Conservation (phyloP, 78 protist genomes). For the Trichosphaerium sp. region DNA sequence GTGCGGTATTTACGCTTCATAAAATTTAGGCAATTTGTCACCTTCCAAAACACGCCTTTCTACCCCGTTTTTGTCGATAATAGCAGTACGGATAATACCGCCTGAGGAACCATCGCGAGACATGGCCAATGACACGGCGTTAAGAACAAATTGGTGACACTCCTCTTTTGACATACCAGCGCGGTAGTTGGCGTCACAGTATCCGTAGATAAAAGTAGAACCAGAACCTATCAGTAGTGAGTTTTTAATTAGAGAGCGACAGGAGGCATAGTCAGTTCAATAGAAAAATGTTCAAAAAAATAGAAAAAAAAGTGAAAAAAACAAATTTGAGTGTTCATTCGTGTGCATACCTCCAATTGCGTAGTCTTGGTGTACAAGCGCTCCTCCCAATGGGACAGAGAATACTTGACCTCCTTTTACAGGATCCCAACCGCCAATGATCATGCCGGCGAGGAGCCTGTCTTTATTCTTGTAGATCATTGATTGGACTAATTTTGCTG, state of each 20-base stretch:
- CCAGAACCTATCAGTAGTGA: constrained; percentile 88
- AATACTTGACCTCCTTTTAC: constrained; percentile 78
- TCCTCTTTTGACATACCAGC: constrained; percentile 82
- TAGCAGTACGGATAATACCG: constrained; percentile 83
- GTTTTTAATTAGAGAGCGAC: too few species aligned
- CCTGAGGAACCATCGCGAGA: constrained; percentile 96
- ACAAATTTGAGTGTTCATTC: background rate
- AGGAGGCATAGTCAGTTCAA: background rate
- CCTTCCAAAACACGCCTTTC: constrained; percentile 52
- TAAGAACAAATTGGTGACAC: constrained; percentile 67
- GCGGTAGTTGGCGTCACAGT: constrained; percentile 78
- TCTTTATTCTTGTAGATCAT: constrained; percentile 82
- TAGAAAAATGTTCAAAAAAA: background rate
- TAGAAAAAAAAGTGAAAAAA: background rate
- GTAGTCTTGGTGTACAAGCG: constrained; percentile 60
- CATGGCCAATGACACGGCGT: constrained; percentile 87
- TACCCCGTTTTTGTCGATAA: constrained; percentile 64
- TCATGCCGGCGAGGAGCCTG: constrained; percentile 84
- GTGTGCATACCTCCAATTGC: constrained; percentile 77
- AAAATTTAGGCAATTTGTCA: constrained; percentile 38
- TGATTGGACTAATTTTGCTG: constrained; percentile 76
- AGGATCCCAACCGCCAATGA: constrained; percentile 94
- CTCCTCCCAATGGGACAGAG: constrained; percentile 89
- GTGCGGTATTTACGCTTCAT: too few species aligned
- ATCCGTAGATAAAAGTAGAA: constrained; percentile 87